Evolutionary conservation across 768 basidiomycete genomes (phyloP), one percentile per base, ranked within the genome.

Genomic region (Megacollybia marginata): DNA sequence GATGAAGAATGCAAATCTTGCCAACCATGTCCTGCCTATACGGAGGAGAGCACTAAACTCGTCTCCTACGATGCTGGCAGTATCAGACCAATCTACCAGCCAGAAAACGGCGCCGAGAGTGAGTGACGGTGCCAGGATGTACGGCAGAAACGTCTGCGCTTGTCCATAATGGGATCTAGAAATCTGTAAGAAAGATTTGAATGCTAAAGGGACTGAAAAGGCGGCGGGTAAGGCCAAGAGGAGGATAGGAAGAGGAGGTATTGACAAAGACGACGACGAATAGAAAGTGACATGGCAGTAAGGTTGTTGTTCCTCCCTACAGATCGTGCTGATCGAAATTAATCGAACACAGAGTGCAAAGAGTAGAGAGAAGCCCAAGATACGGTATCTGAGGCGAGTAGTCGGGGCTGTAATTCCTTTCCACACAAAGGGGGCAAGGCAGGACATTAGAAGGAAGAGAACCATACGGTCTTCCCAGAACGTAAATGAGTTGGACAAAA

Each of bases 401-500:
- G 79, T 83, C 1, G 89, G 85, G 0, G 88, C 85, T 0, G 77
- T 67, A 48, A 91, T 67, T 0, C 88, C 85, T 44, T 71, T 72
- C 32, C 86, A 59, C 52, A 87, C 67, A 51, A 68, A 70, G 0
- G 83, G 82, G 10, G 80, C 65, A 34, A 92, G 67, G 32, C 80
- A 86, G 34, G 78, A 78, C 42, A 83, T 61, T 52, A 84, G 69
- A 48, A 98, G 75, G 74, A 83, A 94, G 8, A 82, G 78, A 10
- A 87, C 73, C 49, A 90, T 71, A 32, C 78, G 78, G 62, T 97
- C 94, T 75, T 99, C 96, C 92, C 93, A 97, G 64, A 98, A 79
- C n/a, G 89, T 91, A 71, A 91, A 95, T 0, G 93, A 96, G 70
- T 98, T 98, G 20, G 93, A 95, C 13, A 85, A 78, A 66, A 95